These are phyloP conservation scores for Phytophthora palmivora DNA, from an alignment of 352 stramenopile genomes.

Conservation along the genomic window DNA sequence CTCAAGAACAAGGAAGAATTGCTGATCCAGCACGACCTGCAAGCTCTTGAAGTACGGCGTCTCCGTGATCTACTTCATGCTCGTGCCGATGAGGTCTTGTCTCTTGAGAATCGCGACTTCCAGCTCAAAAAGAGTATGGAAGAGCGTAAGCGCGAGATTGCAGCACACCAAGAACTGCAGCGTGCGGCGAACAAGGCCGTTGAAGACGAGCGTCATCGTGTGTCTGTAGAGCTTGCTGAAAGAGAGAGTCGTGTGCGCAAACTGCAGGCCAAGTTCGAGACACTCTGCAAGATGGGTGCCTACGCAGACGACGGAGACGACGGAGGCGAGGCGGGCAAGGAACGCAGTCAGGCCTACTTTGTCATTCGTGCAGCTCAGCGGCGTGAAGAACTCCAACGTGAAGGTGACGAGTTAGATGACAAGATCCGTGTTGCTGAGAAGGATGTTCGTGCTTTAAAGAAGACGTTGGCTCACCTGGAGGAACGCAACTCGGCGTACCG, in stretches of 20 bases:
- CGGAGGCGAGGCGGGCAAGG: conserved; percentile 61
- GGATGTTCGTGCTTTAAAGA: conserved; percentile 93
- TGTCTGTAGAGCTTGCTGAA: conserved; percentile 91
- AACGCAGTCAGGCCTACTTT: conserved; percentile 94
- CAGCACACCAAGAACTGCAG: conserved; percentile 91
- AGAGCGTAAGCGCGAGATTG: conserved; percentile 93
- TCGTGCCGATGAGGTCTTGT: conserved; percentile 92
- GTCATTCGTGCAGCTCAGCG: conserved; percentile 96
- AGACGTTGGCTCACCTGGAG: conserved; percentile 93
- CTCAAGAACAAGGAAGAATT: conserved; percentile 92
- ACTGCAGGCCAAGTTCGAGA: conserved; percentile 95
- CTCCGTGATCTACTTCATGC: conserved; percentile 90
- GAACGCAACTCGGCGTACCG: conserved; percentile 95
- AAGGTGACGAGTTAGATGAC: conserved; percentile 95
- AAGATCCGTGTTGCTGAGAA: conserved; percentile 94
- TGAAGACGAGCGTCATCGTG: conserved; percentile 95
- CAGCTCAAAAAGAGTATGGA: conserved; percentile 95
- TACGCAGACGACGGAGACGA: conserved; percentile 71
- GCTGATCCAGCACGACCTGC: conserved; percentile 94
- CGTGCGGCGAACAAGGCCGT: conserved; percentile 84
- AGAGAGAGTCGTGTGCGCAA: conserved; percentile 90
- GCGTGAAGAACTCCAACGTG: conserved; percentile 94
- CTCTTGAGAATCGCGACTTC: conserved; percentile 94
- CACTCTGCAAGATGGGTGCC: conserved; percentile 79
- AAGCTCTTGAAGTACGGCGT: conserved; percentile 93